Conservation (phyloP, 768 basidiomycete genomes). For the Cyathus striatus region DNA sequence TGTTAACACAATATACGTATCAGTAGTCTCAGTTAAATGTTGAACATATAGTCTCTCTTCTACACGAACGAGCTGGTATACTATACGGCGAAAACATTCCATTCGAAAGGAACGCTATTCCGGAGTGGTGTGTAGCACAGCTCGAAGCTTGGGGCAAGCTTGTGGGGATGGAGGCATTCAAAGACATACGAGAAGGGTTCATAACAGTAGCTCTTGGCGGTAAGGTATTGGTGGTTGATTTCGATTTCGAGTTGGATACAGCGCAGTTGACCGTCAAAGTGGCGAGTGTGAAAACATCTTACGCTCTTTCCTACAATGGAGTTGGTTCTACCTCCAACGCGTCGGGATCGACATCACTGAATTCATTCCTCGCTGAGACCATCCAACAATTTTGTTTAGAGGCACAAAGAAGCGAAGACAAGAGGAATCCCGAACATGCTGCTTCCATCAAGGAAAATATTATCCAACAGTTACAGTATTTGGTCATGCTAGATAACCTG, state of each 20-base stretch:
- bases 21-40: slow-evolving; percentile 49
- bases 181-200: slow-evolving; percentile 44
- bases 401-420: slow-evolving; percentile 47
- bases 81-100: slow-evolving; percentile 65
- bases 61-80: slow-evolving; percentile 41
- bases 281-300: slow-evolving; percentile 66
- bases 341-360: slow-evolving; percentile 51
- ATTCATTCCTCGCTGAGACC: slow-evolving; percentile 53
- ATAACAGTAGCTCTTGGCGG: slow-evolving; percentile 65
- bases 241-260: slow-evolving; percentile 46
- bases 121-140: slow-evolving; percentile 54
- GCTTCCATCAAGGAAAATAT: slow-evolving; percentile 43
- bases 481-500: slow-evolving; percentile 68
- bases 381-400: slow-evolving; percentile 57
- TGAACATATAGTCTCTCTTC: slow-evolving; percentile 40
- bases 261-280: slow-evolving; percentile 36
- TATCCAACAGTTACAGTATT: slow-evolving; percentile 54
- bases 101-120: slow-evolving; percentile 34
- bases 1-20: slow-evolving; percentile 9
- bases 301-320: slow-evolving; percentile 48
- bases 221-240: slow-evolving; percentile 76
- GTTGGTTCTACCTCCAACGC: slow-evolving; percentile 32
- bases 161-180: slow-evolving; percentile 73
- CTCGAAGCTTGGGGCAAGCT: slow-evolving; percentile 58
- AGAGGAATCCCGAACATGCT: slow-evolving; percentile 49